Conservation (phyloP, 2,329 filamentous ascomycete species). For the Aspergillus pseudotamarii region DNA sequence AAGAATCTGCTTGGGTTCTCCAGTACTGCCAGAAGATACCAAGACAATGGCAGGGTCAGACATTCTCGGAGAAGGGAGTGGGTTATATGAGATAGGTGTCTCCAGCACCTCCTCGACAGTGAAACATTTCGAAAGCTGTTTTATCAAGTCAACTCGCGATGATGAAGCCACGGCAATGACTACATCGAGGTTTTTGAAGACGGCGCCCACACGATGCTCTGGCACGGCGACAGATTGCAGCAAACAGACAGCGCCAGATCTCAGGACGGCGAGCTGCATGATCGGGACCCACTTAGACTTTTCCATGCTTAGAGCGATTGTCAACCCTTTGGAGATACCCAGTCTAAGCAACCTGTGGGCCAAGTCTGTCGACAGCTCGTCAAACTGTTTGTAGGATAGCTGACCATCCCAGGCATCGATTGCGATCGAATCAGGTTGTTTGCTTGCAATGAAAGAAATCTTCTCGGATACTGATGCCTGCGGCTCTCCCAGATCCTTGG, state of each 20-base stretch:
- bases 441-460: not conserved
- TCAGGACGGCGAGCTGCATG: not conserved
- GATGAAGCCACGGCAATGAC: not conserved
- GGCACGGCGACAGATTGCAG: not conserved
- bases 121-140: not conserved
- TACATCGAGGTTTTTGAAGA: not conserved
- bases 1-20: not conserved
- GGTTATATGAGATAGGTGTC: not conserved
- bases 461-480: not conserved
- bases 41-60: not conserved
- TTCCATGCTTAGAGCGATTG: not conserved
- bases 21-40: constrained; percentile 6
- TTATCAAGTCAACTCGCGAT: not conserved
- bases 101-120: not conserved
- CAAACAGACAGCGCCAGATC: not conserved
- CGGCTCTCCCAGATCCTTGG: not conserved
- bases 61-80: not conserved
- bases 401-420: not conserved
- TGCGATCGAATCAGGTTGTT: not conserved
- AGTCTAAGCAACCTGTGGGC: not conserved
- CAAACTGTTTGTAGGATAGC: not conserved
- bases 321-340: not conserved
- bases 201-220: not conserved
- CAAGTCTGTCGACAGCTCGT: not conserved
- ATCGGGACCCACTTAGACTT: not conserved